phyloP scores from a whole-genome alignment of 179 eudicot species.

The Silene vulgaris region DNA sequence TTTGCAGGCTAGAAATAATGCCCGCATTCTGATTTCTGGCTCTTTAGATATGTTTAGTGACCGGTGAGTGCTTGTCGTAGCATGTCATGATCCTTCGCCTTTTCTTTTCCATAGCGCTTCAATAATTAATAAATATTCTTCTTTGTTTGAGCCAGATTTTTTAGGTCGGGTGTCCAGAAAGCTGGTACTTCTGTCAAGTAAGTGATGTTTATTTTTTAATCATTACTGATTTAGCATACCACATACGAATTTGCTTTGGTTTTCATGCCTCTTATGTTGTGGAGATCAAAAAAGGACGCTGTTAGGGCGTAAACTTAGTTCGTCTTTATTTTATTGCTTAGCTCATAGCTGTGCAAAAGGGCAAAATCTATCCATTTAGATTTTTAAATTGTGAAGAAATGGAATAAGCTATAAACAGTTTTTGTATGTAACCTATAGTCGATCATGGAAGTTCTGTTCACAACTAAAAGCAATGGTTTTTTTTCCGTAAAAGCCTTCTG shows the following conservation, averaged over 20 bases:
- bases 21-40: constrained; percentile 76
- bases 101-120: not conserved
- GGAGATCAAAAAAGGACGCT: not conserved
- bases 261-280: constrained; percentile 1
- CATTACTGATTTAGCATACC: constrained; percentile 4
- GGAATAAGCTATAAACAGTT: no score
- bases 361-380: no score
- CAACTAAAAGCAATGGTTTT: no score
- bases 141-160: constrained; percentile 42
- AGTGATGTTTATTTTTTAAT: constrained; percentile 26
- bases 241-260: not conserved
- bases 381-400: no score
- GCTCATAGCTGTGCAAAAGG: not conserved
- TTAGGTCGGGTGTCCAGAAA: constrained; percentile 68
- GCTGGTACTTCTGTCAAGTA: constrained; percentile 63
- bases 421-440: no score
- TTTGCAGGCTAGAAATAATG: constrained; percentile 89
- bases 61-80: constrained; percentile 31
- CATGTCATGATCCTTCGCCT: constrained; percentile 1
- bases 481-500: no score
- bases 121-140: not conserved
- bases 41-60: constrained; percentile 78
- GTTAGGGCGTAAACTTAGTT: not conserved
- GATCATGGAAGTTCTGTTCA: no score
- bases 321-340: not conserved